Conservation (phyloP, 2,329 filamentous ascomycete species). For the Aureobasidium zeae region DNA sequence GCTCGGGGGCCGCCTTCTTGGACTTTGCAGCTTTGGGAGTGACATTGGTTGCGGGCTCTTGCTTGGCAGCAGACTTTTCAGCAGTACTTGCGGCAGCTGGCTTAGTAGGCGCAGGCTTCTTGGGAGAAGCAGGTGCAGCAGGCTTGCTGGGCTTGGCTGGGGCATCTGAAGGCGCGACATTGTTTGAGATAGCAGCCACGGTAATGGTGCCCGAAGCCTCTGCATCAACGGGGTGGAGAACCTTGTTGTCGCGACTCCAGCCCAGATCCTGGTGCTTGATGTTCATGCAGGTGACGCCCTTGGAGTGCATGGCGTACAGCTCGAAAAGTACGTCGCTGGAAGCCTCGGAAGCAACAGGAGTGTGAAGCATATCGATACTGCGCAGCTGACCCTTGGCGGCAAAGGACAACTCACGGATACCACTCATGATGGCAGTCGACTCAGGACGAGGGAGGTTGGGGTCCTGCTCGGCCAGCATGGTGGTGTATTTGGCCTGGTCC, state of each 20-base stretch:
- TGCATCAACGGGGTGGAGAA: slow-evolving; percentile 68
- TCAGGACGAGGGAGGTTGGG: slow-evolving; percentile 71
- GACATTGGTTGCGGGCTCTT: slow-evolving; percentile 19
- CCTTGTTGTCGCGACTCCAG: slow-evolving; percentile 85
- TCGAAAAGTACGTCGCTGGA: slow-evolving; percentile 78
- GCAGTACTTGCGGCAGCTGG: slow-evolving; percentile 19
- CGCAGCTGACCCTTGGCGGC: slow-evolving; percentile 75
- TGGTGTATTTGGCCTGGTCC: slow-evolving; percentile 80
- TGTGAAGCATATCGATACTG: slow-evolving; percentile 79
- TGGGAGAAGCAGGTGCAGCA: slow-evolving; percentile 20
- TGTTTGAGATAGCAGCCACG: slow-evolving; percentile 47
- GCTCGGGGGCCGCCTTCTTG: slow-evolving; percentile 15
- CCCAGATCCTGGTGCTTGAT: slow-evolving; percentile 85
- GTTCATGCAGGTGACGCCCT: slow-evolving; percentile 81
- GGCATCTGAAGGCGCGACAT: slow-evolving; percentile 27
- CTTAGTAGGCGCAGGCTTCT: slow-evolving; percentile 21
- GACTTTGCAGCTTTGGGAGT: slow-evolving; percentile 17
- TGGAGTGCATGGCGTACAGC: slow-evolving; percentile 94
- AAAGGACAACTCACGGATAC: slow-evolving; percentile 90
- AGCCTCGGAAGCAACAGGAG: slow-evolving; percentile 43
- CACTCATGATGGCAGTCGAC: slow-evolving; percentile 94
- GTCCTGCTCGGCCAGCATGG: slow-evolving; percentile 65
- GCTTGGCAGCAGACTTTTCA: slow-evolving; percentile 20
- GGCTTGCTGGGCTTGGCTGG: slow-evolving; percentile 23
- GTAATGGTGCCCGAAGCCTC: slow-evolving; percentile 63